These are phyloP conservation scores for Penicillium goetzii DNA, from an alignment of 495 filamentous ascomycete species.

Conservation along the genomic window DNA sequence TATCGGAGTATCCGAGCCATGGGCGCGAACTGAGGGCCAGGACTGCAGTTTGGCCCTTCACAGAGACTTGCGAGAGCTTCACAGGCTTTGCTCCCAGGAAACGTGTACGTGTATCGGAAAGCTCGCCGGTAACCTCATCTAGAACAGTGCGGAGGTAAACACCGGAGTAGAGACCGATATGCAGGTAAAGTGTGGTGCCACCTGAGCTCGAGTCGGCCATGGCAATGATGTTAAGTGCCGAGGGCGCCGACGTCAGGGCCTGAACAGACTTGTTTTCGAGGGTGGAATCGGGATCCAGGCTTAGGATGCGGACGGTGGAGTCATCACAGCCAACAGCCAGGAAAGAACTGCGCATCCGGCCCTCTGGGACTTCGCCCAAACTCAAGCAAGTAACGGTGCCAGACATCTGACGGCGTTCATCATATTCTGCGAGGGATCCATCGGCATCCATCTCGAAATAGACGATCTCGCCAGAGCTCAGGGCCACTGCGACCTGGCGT, in stretches of 20 bases:
- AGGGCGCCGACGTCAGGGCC: slow-evolving; percentile 86
- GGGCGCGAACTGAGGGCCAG: slow-evolving; percentile 87
- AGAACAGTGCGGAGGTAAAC: slow-evolving; percentile 93
- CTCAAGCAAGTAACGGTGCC: slow-evolving; percentile 94
- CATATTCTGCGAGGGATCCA: slow-evolving; percentile 88
- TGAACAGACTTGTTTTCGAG: slow-evolving; percentile 93
- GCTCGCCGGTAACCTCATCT: slow-evolving; percentile 91
- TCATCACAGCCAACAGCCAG: slow-evolving; percentile 97
- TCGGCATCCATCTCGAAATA: slow-evolving; percentile 97
- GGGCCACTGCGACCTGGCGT: slow-evolving; percentile 86
- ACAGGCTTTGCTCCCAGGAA: slow-evolving; percentile 90
- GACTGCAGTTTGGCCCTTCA: slow-evolving; percentile 83
- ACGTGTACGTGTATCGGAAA: slow-evolving; percentile 90
- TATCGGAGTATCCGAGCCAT: slow-evolving; percentile 90
- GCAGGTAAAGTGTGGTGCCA: slow-evolving; percentile 83
- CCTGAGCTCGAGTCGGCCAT: slow-evolving; percentile 87
- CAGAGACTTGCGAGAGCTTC: slow-evolving; percentile 82
- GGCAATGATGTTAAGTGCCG: slow-evolving; percentile 86
- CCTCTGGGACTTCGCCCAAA: slow-evolving; percentile 91
- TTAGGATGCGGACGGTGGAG: slow-evolving; percentile 89
- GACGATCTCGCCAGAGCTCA: slow-evolving; percentile 94
- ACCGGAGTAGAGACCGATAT: slow-evolving; percentile 93
- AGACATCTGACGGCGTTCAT: slow-evolving; percentile 93
- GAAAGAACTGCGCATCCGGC: slow-evolving; percentile 81
- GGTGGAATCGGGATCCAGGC: slow-evolving; percentile 85